These are phyloP conservation scores for Hypoxylon crocopeplum DNA, from an alignment of 495 filamentous ascomycete species.

Conservation along the genomic window DNA sequence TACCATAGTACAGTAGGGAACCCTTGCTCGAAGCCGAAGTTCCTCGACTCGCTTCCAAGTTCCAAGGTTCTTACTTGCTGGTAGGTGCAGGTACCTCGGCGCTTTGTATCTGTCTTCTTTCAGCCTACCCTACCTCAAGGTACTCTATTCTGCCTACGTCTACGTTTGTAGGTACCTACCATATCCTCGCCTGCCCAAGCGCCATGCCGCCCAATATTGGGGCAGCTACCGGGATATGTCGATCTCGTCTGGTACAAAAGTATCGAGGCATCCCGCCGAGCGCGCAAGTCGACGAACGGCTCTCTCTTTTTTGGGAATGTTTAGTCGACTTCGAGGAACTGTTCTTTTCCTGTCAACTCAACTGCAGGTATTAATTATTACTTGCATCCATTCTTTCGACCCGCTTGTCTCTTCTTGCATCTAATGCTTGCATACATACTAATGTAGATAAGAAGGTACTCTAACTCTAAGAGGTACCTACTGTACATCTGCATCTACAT, in stretches of 20 bases:
- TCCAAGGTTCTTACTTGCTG: too few species aligned
- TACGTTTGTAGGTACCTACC: constrained; percentile 7
- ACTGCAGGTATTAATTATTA: constrained; percentile 4
- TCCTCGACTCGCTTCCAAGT: constrained; percentile 35
- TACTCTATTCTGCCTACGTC: not conserved
- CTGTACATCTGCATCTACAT: constrained; percentile 1
- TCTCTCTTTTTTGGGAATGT: constrained; percentile 25
- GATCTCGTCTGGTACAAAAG: constrained; percentile 40
- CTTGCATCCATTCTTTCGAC: not conserved
- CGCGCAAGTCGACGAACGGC: not conserved
- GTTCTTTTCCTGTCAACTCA: constrained; percentile 5
- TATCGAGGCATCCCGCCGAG: constrained; percentile 34
- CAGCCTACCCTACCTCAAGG: not conserved
- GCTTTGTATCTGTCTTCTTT: constrained; percentile 2
- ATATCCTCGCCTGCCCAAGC: constrained; percentile 30
- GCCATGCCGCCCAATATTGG: constrained; percentile 45
- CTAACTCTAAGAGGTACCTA: too few species aligned
- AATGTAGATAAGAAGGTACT: too few species aligned
- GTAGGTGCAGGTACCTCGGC: constrained; percentile 24
- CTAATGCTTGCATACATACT: too few species aligned
- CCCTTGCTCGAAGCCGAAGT: constrained; percentile 30
- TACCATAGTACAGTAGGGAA: too few species aligned
- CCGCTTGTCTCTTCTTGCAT: too few species aligned
- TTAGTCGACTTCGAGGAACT: constrained; percentile 3
- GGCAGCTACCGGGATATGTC: constrained; percentile 38